phyloP scores from a whole-genome alignment of 2,329 filamentous ascomycete species.

The Delphinella strobiligena region DNA sequence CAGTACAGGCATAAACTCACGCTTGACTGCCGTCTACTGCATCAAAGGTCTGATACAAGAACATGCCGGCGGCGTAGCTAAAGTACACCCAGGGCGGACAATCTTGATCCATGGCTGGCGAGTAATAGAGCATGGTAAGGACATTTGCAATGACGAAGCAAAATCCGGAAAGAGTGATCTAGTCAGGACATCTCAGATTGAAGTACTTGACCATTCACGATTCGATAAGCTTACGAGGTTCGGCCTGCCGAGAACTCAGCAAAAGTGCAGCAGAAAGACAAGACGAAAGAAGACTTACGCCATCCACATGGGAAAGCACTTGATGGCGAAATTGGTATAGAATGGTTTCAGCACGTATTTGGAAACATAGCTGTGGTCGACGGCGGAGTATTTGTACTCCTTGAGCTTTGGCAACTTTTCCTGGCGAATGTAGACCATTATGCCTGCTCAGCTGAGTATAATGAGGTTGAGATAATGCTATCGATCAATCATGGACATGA shows the following conservation, averaged over 20 bases:
- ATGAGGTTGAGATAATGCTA: neutral
- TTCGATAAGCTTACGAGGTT: conserved; percentile 9
- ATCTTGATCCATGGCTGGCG: conserved; percentile 83
- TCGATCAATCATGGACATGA: neutral
- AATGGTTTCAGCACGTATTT: conserved; percentile 95
- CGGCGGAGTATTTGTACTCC: conserved; percentile 80
- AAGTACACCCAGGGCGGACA: conserved; percentile 94
- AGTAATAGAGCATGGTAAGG: conserved; percentile 88
- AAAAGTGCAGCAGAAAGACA: neutral
- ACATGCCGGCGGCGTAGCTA: conserved; percentile 78
- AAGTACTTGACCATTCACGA: conserved; percentile 14
- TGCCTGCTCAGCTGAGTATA: conserved; percentile 11
- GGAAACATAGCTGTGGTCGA: conserved; percentile 82
- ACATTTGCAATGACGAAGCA: conserved; percentile 81
- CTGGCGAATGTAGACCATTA: conserved; percentile 92
- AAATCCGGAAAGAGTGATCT: conserved; percentile 86
- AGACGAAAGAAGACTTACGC: conserved; percentile 43
- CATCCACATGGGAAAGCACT: conserved; percentile 92
- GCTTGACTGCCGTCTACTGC: conserved; percentile 92
- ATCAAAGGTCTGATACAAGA: conserved; percentile 97
- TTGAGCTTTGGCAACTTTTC: conserved; percentile 77
- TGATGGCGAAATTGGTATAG: conserved; percentile 89
- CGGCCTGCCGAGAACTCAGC: conserved; percentile 4
- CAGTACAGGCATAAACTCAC: conserved; percentile 39
- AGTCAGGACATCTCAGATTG: conserved; percentile 3